Percentiles rank a stretch among this genome's conserved stretches.
These are phyloP conservation scores for Micromonas commoda DNA, from an alignment of 139 green algal genomes.

Conservation along the genomic window DNA sequence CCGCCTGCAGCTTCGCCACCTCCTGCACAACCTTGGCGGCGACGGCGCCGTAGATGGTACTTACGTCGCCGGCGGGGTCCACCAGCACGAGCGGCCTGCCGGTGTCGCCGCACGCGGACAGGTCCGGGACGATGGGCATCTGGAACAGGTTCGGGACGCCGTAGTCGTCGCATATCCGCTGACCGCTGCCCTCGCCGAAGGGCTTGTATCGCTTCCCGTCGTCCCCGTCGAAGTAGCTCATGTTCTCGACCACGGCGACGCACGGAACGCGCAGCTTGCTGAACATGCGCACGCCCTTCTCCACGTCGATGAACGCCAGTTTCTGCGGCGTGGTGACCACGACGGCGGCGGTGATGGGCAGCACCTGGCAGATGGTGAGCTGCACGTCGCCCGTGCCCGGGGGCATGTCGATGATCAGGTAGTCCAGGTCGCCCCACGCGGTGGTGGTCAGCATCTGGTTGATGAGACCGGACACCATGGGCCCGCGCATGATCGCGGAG, in stretches of 20 bases:
- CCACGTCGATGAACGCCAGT: conserved; percentile 97
- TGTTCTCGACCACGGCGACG: conserved; percentile 98
- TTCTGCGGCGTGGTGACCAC: conserved; percentile 98
- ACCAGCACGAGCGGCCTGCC: conserved; percentile 79
- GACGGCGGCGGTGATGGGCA: conserved; percentile 87
- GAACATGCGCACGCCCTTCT: conserved; percentile 99
- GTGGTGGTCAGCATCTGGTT: conserved; percentile 87
- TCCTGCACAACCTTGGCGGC: conserved; percentile 87
- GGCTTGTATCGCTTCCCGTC: conserved; percentile 75
- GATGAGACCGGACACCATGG: conserved; percentile 94
- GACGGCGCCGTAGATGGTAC: conserved; percentile 67
- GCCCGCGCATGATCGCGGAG: conserved; percentile 93
- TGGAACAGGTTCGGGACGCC: conserved; percentile 83
- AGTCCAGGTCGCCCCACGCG: conserved; percentile 92
- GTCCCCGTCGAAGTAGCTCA: conserved; percentile 89
- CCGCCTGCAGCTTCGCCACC: conserved; percentile 67
- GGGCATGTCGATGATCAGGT: conserved; percentile 96
- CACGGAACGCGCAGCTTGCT: conserved; percentile 85
- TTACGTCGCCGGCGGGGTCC: conserved; percentile 56
- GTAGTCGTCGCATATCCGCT: conserved; percentile 65
- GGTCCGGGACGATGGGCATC: conserved; percentile 84
- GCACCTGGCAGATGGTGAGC: conserved; percentile 89
- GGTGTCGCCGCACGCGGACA: conserved; percentile 82
- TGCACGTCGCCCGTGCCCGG: conserved; percentile 98
- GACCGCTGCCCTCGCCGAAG: conserved; percentile 73